A percentile compares a stretch with the other conserved stretches of the same genome.
Evolutionary conservation across 2,329 filamentous ascomycete species (phyloP).

Genomic region (Aureobasidium melanogenum): DNA sequence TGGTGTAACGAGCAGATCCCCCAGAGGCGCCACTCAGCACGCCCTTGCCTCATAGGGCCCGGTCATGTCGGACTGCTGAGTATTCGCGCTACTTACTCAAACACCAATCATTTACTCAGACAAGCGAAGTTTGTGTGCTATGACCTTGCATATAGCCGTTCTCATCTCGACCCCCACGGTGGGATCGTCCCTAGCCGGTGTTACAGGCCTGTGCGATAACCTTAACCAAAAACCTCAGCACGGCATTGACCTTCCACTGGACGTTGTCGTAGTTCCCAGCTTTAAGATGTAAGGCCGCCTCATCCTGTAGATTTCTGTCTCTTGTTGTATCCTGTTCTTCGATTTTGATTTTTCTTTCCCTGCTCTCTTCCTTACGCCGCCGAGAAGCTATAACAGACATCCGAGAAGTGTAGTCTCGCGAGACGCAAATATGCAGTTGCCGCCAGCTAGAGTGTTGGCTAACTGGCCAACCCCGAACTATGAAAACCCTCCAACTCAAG

Average conservation of each 20-base stretch:
- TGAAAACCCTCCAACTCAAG: conserved; percentile 31
- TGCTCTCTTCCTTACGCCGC: neutral
- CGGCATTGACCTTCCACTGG: neutral
- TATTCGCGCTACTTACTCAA: neutral
- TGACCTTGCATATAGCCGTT: conserved; percentile 5
- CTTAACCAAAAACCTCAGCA: conserved; percentile 6
- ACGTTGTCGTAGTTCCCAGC: neutral
- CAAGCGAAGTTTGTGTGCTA: neutral
- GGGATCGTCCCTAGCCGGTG: neutral
- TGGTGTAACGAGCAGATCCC: conserved; percentile 8
- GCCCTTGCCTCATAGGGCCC: conserved; percentile 1
- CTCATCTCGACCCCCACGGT: conserved; percentile 1
- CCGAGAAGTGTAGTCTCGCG: neutral
- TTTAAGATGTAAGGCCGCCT: conserved; percentile 5
- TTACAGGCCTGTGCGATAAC: conserved; percentile 1
- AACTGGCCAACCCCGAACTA: conserved; percentile 35
- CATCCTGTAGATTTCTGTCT: neutral
- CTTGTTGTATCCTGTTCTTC: neutral
- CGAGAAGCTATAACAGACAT: neutral
- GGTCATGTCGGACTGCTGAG: neutral
- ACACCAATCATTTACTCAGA: neutral
- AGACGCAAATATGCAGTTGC: conserved; percentile 16
- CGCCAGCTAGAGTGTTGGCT: conserved; percentile 23
- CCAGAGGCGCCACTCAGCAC: neutral
- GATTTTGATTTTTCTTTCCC: neutral